These are phyloP conservation scores for Mucor lusitanicus DNA, from an alignment of 371 early-diverging fungal genomes.

Conservation along the genomic window DNA sequence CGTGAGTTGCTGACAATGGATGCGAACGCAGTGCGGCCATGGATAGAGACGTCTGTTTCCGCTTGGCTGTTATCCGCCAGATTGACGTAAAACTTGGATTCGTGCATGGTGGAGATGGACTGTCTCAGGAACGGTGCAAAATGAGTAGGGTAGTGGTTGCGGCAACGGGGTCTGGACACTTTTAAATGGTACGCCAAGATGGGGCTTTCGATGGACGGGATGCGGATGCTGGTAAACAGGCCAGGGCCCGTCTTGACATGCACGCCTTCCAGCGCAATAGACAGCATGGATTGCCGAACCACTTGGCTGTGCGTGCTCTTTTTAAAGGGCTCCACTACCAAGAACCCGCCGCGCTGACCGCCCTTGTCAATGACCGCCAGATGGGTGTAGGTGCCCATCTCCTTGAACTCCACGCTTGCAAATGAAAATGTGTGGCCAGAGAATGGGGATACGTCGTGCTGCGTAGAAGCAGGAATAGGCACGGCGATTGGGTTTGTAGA, in stretches of 20 bases:
- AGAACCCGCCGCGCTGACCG: slow-evolving; percentile 42
- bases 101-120: slow-evolving; percentile 71
- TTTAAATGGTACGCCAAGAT: slow-evolving; percentile 62
- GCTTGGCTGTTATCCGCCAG: slow-evolving; percentile 28
- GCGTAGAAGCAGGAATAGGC: slow-evolving; percentile 53
- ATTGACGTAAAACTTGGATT: slow-evolving; percentile 71
- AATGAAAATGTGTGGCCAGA: slow-evolving; percentile 48
- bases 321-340: slow-evolving; percentile 55
- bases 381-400: slow-evolving; percentile 47
- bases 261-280: slow-evolving; percentile 42
- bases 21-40: slow-evolving; percentile 71
- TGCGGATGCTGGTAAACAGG: slow-evolving; percentile 52
- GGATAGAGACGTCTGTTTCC: slow-evolving; percentile 65
- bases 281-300: slow-evolving; percentile 49
- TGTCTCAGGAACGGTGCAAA: slow-evolving; percentile 68
- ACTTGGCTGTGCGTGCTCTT: slow-evolving; percentile 30
- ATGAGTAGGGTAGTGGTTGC: slow-evolving; percentile 27
- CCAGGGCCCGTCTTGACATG: slow-evolving; percentile 33
- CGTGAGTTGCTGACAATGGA: slow-evolving; percentile 32
- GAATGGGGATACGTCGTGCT: slow-evolving; percentile 30
- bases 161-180: slow-evolving; percentile 51
- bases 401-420: slow-evolving; percentile 41
- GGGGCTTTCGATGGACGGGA: slow-evolving; percentile 64
- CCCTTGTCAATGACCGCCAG: slow-evolving; percentile 44
- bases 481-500: slow-evolving; percentile 29